Evolutionary conservation across 116 monocot genomes (phyloP), one percentile per base, ranked within the genome.

Genomic region (Zostera marina): DNA sequence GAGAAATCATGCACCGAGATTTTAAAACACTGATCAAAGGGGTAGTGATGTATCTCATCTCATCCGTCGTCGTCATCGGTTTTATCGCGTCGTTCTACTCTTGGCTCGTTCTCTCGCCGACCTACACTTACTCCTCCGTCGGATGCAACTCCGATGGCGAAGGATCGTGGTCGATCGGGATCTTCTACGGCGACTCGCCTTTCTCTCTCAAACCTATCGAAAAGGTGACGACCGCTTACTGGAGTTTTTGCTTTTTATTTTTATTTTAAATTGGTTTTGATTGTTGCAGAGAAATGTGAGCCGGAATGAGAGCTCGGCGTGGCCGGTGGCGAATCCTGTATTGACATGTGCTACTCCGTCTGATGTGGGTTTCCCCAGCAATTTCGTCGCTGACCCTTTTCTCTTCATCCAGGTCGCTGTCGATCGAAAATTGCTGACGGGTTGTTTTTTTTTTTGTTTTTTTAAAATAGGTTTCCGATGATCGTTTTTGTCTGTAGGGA

Each of bases 331-430:
- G 5, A 92, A 92, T 51, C 92, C 92, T 8, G 76, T 86, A 22
- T 54, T 92, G 14, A 78, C 86, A 3, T 92, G 92, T 59, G 76
- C 80, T 21, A 73, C 73, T 10, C 65, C 67, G 4, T 76, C 77
- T 5, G 71, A 77, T 23, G 72, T 80, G 8, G 80, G 80, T 1
- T 77, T 61, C 38, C 76, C 80, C 8, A 92, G 92, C 69, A 92
- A 86, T 41, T 92, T 92, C 60, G 83, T 92, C 4, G 92, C 92
- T 2, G 87, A 92, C 69, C 92, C 92, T 15, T 92, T 92, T 68
- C 82, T 92, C 52, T 66, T 66, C 53, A 63, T 86, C 32, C 66
- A 83, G 83, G 92, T 86, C 25, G 1, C 14, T 4, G 45, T 13
- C 26, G 9, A 59, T 54, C 32, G 32, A 32, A 3, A 2, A 5